These are phyloP conservation scores for Xylariaceae sp. DNA, from an alignment of 2,329 filamentous ascomycete species.

Conservation along the genomic window DNA sequence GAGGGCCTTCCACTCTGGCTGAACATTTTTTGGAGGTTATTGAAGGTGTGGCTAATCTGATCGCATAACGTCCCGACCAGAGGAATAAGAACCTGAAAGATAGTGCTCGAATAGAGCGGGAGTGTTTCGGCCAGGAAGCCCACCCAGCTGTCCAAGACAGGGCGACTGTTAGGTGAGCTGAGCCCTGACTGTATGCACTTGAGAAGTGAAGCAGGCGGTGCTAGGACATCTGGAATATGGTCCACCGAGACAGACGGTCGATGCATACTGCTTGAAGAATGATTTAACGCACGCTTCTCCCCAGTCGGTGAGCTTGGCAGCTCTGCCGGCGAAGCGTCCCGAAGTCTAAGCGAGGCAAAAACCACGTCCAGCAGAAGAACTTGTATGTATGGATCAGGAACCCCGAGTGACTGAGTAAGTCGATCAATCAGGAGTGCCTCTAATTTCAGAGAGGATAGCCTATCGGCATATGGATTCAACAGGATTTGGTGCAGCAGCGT, in stretches of 20 bases:
- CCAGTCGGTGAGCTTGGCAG: conserved; percentile 41
- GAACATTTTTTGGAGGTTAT: conserved; percentile 64
- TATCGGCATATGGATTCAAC: conserved; percentile 56
- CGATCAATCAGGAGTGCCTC: conserved; percentile 68
- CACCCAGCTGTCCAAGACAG: conserved; percentile 88
- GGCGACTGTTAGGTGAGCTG: conserved; percentile 65
- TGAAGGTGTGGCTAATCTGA: conserved; percentile 70
- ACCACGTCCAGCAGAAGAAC: conserved; percentile 75
- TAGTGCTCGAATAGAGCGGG: conserved; percentile 75
- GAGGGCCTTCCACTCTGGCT: conserved; percentile 34
- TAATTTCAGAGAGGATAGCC: conserved; percentile 60
- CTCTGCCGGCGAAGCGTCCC: conserved; percentile 42
- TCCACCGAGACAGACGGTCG: conserved; percentile 37
- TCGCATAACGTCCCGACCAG: conserved; percentile 84
- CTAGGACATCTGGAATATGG: conserved; percentile 31
- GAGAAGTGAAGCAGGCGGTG: conserved; percentile 69
- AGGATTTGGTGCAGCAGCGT: conserved; percentile 67
- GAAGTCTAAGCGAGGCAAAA: conserved; percentile 66
- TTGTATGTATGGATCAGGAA: conserved; percentile 67
- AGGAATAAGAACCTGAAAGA: conserved; percentile 87
- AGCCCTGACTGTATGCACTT: conserved; percentile 80
- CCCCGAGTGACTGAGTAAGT: conserved; percentile 57
- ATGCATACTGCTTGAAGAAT: conserved; percentile 40
- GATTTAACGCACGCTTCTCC: conserved; percentile 46
- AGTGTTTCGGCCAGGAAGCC: conserved; percentile 77